phyloP scores from a whole-genome alignment of 305 asterid species.

The Fraxinus ornus region DNA sequence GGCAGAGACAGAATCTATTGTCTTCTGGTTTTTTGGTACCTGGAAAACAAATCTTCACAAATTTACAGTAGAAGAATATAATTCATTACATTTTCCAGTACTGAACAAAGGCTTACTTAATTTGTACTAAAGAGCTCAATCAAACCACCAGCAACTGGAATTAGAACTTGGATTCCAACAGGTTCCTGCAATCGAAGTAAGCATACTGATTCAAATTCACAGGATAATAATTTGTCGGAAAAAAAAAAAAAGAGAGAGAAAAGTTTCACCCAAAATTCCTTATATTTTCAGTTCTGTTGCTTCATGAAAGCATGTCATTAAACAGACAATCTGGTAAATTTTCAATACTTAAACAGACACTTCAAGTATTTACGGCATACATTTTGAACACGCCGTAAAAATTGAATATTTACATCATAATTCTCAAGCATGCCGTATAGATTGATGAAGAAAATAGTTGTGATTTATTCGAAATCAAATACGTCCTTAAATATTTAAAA shows the following conservation, averaged over 20 bases:
- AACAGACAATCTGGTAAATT: neutral
- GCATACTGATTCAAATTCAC: neutral
- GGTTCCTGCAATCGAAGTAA: slow-evolving; percentile 44
- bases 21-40: slow-evolving; percentile 57
- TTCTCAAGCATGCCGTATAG: no score
- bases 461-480: no score
- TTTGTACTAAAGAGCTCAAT: slow-evolving; percentile 61
- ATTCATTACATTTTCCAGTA: neutral
- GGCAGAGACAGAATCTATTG: slow-evolving; percentile 43
- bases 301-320: neutral
- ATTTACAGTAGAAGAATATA: neutral
- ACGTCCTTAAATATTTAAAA: no score
- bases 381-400: no score
- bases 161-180: slow-evolving; percentile 64
- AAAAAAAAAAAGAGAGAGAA: no score
- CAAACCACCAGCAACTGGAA: slow-evolving; percentile 65
- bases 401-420: no score
- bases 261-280: neutral
- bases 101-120: slow-evolving; percentile 33
- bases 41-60: slow-evolving; percentile 25
- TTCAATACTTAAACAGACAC: no score
- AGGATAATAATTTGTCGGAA: neutral
- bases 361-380: no score
- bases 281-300: neutral
- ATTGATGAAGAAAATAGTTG: no score